Evolutionary conservation across 352 stramenopile genomes (phyloP).

Genomic region (Globisporangium spiculum): DNA sequence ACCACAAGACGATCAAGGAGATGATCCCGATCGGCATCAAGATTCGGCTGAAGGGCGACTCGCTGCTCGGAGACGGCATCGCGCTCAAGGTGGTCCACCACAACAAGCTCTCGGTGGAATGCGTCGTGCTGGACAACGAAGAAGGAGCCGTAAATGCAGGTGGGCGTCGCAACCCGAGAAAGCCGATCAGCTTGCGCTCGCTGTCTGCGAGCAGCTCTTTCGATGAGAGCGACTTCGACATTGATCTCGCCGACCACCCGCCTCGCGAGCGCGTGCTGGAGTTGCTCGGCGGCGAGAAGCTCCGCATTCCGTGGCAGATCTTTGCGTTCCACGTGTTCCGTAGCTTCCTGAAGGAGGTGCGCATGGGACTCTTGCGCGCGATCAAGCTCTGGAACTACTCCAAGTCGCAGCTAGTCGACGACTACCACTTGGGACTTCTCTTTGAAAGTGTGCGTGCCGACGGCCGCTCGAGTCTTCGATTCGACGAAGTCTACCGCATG

Average conservation of each 20-base stretch:
- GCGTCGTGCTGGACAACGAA: slow-evolving; percentile 66
- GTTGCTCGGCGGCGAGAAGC: slow-evolving; percentile 78
- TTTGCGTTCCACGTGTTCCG: slow-evolving; percentile 72
- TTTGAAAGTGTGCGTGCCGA: slow-evolving; percentile 77
- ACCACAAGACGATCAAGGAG: slow-evolving; percentile 89
- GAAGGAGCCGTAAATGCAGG: slow-evolving; percentile 12
- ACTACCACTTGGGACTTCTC: slow-evolving; percentile 80
- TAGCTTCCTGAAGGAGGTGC: slow-evolving; percentile 70
- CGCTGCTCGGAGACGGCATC: slow-evolving; percentile 69
- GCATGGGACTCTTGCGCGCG: slow-evolving; percentile 62
- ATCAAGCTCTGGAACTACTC: slow-evolving; percentile 85
- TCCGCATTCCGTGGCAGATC: slow-evolving; percentile 73
- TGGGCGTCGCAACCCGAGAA: neutral
- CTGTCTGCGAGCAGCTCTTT: slow-evolving; percentile 43
- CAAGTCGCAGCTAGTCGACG: slow-evolving; percentile 71
- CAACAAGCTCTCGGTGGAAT: slow-evolving; percentile 84
- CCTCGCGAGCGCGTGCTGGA: slow-evolving; percentile 65
- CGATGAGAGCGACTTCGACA: slow-evolving; percentile 29
- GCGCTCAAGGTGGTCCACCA: slow-evolving; percentile 79
- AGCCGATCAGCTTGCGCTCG: slow-evolving; percentile 23
- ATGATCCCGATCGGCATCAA: slow-evolving; percentile 87
- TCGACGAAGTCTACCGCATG: slow-evolving; percentile 85
- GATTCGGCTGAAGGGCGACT: slow-evolving; percentile 74
- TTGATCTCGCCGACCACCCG: slow-evolving; percentile 5
- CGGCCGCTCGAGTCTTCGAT: slow-evolving; percentile 69